Evolutionary conservation across 2,329 filamentous ascomycete genomes (phyloP).

Genomic region (Neonectria faginata): DNA sequence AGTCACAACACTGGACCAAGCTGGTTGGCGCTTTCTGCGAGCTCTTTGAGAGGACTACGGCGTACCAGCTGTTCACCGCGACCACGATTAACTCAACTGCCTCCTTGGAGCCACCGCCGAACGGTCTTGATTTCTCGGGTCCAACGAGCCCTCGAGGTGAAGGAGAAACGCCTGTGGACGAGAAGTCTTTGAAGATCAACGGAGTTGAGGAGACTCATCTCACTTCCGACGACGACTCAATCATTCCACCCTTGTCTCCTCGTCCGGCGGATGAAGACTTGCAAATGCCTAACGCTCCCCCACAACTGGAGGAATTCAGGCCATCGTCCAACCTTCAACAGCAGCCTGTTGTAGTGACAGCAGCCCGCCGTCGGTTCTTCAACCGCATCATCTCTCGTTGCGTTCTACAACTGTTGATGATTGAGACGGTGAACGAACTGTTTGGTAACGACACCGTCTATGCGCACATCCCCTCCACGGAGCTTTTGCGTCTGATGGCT

Average conservation of each 20-base stretch:
- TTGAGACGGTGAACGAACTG: constrained; percentile 98
- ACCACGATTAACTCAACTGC: constrained; percentile 67
- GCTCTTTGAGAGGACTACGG: constrained; percentile 93
- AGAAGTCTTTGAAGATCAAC: constrained; percentile 72
- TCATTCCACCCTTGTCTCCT: constrained; percentile 44
- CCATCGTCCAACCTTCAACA: constrained; percentile 82
- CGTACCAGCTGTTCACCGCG: constrained; percentile 95
- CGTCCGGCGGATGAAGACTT: constrained; percentile 51
- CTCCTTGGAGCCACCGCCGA: constrained; percentile 63
- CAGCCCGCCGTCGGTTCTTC: constrained; percentile 93
- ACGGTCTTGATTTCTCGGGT: constrained; percentile 63
- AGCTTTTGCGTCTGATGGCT: constrained; percentile 91
- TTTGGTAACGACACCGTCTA: constrained; percentile 98
- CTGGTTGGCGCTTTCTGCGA: constrained; percentile 97
- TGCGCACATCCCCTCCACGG: constrained; percentile 87
- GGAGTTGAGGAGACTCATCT: constrained; percentile 57
- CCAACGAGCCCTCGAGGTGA: constrained; percentile 54
- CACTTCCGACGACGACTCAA: constrained; percentile 50
- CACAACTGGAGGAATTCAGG: constrained; percentile 85
- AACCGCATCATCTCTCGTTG: constrained; percentile 99
- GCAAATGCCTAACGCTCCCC: constrained; percentile 48
- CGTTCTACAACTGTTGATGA: constrained; percentile 97
- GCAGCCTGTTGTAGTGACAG: constrained; percentile 91
- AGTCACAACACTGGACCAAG: constrained; percentile 87
- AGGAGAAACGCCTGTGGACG: constrained; percentile 57